Base-by-base conservation (phyloP, 768 basidiomycete genomes). In the Boletus coccyginus region DNA sequence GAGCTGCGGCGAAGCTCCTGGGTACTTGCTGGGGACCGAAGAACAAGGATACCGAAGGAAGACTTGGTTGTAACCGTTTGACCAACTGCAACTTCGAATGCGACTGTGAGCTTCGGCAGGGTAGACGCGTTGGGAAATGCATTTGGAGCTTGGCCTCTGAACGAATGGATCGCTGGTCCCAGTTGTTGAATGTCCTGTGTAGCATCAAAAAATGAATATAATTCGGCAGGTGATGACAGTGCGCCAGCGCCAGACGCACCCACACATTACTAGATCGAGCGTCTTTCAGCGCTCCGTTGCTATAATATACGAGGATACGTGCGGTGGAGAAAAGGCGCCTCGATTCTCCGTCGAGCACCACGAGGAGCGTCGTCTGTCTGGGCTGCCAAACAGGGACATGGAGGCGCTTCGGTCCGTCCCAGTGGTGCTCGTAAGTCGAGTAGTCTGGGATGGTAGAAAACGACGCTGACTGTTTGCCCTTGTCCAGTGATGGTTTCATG, bases 311-410 rank as follows among this genome's bases (percentile, higher is more conserved):
- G 47, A 66, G 50, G 40, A 66, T 55, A 17, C 56, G 66, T 21
- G 55, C 66, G 3, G 55, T 41, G 24, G 66, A 66, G 50, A 66
- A 66, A 24, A 62, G 53, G 42, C 44, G 55, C n/a, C 57, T 62
- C 8, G 66, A 65, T 50, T 47, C 50, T 19, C 58, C 56, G 19
- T 67, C 66, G 36, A 67, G 65, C 39, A 67, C 58, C 1, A 65
- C 62, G 35, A 50, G 40, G 11, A 66, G 55, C 8, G 66, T 62
- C 12, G 66, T 66, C 48, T 62, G 62, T 27, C 63, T 59, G 11
- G 66, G 66, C 21, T 67, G 60, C 65, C 66, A 59, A 16, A 65
- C 62, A 5, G 62, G 62, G 43, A 67, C 36, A 17, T 62, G 57
- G 12, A 27, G 14, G 9, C 66, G 60, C 41, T 49, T 67, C 8